Conservation (phyloP, 2,329 filamentous ascomycete species). For the Coniochaeta sp. region DNA sequence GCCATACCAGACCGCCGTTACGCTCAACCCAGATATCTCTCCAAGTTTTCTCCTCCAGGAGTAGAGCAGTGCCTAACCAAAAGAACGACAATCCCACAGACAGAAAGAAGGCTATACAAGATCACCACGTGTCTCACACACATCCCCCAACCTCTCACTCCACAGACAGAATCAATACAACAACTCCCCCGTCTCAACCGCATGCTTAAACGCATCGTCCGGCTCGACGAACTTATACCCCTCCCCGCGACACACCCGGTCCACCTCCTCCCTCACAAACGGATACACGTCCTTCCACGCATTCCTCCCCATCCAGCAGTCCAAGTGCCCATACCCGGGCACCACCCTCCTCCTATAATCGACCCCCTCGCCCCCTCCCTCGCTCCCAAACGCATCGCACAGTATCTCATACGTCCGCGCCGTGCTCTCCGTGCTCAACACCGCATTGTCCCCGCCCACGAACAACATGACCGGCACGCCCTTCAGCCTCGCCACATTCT, state of each 20-base stretch:
- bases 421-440: slow-evolving; percentile 46
- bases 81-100: no score
- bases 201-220: slow-evolving; percentile 30
- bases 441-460: slow-evolving; percentile 47
- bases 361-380: slow-evolving; percentile 18
- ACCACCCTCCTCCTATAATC: slow-evolving; percentile 46
- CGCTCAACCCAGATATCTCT: no score
- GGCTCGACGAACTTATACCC: slow-evolving; percentile 35
- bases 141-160: no score
- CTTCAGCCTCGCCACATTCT: slow-evolving; percentile 42
- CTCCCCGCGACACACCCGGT: slow-evolving; percentile 39
- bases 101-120: not conserved
- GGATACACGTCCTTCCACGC: slow-evolving; percentile 55
- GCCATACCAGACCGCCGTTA: not conserved
- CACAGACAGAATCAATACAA: slow-evolving; percentile 19
- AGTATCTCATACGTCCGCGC: slow-evolving; percentile 45
- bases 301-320: slow-evolving; percentile 55
- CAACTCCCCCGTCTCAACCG: slow-evolving; percentile 33
- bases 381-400: slow-evolving; percentile 40
- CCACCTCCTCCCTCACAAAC: slow-evolving; percentile 45
- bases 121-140: not conserved
- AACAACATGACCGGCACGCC: slow-evolving; percentile 51
- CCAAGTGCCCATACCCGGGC: slow-evolving; percentile 52
- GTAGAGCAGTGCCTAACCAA: no score
- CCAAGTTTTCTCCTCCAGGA: no score